Base-by-base conservation (phyloP, 805 yeast genomes). In the Wickerhamiella occidentalis region DNA sequence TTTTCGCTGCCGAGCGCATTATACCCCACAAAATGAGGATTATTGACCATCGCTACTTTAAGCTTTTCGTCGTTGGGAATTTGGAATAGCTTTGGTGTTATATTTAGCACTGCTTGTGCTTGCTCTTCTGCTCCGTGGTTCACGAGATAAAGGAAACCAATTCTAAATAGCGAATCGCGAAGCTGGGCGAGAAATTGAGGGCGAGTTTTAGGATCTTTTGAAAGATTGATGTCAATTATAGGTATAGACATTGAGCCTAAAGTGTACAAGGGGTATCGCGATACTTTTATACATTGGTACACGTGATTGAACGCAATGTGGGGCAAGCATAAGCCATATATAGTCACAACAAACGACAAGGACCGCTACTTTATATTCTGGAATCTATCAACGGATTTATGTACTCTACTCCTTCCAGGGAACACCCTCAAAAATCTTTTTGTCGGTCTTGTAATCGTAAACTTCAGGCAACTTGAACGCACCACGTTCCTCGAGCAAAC, bases 21-120 rank as follows among this genome's bases (percentile, higher is more conserved):
- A 65, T 72, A 79, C 4, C 80, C 84, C 56, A 72, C 68, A 55
- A 79, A 78, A 55, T 78, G 80, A 5, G 78, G 77, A 53, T 74
- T 75, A 54, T 69, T 67, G 43, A 67, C 71, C 83, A 74, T 77
- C 41, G 72, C 80, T 50, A 70, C 68, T 41, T 64, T 63, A 41
- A 54, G 51, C 60, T 76, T 76, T 54, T 69, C 70, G 17, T 68
- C 66, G 21, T 64, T 63, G 1, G 79, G 76, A 26, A 75, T 61
- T 0, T 64, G 68, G 56, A 78, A 78, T 51, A 75, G 70, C 6
- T 64, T 60, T 9, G 64, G 58, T 0, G 76, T 61, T 50, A 72
- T 66, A n/a, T 56, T 56, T 50, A 67, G 65, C 37, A 77, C 64
- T 11, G 59, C 59, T 19, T 59, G 62, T 4, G 70, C 67, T 37